phyloP scores from a whole-genome alignment of 73 alveolate species.

The Loxodes magnus region DNA sequence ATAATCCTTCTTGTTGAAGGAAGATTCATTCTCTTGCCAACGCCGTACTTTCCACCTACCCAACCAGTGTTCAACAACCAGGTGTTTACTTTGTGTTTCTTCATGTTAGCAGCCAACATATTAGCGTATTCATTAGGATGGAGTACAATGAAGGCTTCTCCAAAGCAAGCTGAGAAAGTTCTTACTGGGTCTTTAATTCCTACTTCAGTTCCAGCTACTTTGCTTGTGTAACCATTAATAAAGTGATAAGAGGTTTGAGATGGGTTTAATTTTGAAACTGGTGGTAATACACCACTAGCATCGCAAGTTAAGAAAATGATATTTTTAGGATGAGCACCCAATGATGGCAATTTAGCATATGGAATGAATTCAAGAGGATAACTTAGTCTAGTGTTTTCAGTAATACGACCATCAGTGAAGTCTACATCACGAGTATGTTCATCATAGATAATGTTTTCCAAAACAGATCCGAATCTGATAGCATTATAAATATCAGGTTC shows the following conservation, averaged over 20 bases:
- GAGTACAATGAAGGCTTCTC: conserved; percentile 88
- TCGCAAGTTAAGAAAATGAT: conserved; percentile 88
- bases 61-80: conserved; percentile 97
- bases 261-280: conserved; percentile 77
- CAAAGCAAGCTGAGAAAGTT: conserved; percentile 95
- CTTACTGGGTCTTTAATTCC: conserved; percentile 88
- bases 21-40: conserved; percentile 82
- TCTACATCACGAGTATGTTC: conserved; percentile 59
- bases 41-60: conserved; percentile 92
- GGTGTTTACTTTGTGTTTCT: conserved; percentile 59
- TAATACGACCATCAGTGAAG: conserved; percentile 58
- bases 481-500: conserved; percentile 94
- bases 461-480: conserved; percentile 68
- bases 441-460: conserved; percentile 55
- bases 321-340: conserved; percentile 87
- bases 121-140: conserved; percentile 88
- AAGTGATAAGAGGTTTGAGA: conserved; percentile 90
- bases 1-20: conserved; percentile 74
- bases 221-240: conserved; percentile 92
- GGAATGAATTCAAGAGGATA: conserved; percentile 91
- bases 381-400: conserved; percentile 53
- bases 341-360: conserved; percentile 83
- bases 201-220: conserved; percentile 92
- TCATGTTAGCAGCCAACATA: conserved; percentile 84
- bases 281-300: conserved; percentile 96